phyloP scores from a whole-genome alignment of 2,329 filamentous ascomycete species.

The Septoria linicola region DNA sequence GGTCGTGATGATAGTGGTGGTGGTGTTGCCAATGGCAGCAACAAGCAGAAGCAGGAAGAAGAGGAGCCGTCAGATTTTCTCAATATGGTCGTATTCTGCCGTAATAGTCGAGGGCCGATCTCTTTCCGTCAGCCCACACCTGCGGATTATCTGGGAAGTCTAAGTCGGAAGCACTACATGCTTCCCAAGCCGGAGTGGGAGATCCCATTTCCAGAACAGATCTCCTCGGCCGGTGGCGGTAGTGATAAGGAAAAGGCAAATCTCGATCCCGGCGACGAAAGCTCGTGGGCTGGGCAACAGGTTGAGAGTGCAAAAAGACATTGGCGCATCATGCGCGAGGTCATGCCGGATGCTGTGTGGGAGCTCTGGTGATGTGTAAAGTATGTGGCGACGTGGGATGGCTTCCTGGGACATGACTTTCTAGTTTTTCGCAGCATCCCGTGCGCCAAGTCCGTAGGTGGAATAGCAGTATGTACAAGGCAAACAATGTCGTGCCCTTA shows the following conservation, averaged over 20 bases:
- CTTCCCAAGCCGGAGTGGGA: constrained; percentile 70
- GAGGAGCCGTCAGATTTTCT: constrained; percentile 65
- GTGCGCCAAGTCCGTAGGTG: constrained; percentile 4
- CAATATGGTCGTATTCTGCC: constrained; percentile 96
- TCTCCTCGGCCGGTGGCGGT: background rate
- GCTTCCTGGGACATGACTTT: background rate
- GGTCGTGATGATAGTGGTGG: background rate
- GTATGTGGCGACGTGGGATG: constrained; percentile 8
- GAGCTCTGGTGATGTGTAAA: constrained; percentile 66
- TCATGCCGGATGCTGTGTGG: constrained; percentile 78
- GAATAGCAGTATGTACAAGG: constrained; percentile 16
- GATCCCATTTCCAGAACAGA: constrained; percentile 34
- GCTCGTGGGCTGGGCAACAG: constrained; percentile 68
- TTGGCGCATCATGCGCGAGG: constrained; percentile 87
- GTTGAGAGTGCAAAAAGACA: constrained; percentile 75
- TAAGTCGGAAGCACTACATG: constrained; percentile 68
- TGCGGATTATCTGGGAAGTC: constrained; percentile 57
- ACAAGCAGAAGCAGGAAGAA: background rate
- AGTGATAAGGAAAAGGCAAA: constrained; percentile 48
- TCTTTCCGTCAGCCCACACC: constrained; percentile 6
- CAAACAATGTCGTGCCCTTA: constrained; percentile 7
- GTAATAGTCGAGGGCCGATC: constrained; percentile 54
- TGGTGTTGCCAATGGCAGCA: background rate
- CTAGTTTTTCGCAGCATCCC: background rate
- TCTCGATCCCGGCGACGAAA: constrained; percentile 63